A percentile compares a stretch with the other conserved stretches of the same genome.
These are phyloP conservation scores for Leccinellum luteum DNA, from an alignment of 768 basidiomycete species.

Conservation along the genomic window DNA sequence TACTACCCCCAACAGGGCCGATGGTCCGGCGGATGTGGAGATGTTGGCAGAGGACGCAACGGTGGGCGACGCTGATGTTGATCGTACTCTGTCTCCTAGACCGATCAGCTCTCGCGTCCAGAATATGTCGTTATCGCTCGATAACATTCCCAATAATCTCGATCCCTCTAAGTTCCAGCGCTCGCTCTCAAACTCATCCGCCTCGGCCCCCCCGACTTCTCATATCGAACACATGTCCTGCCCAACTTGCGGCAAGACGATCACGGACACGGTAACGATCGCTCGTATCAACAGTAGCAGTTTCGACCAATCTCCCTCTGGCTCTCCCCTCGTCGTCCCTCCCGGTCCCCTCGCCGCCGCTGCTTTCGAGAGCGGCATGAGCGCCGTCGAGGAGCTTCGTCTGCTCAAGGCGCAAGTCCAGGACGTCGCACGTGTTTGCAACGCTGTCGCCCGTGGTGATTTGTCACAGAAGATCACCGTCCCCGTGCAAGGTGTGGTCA, in stretches of 20 bases:
- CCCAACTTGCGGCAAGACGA: constrained; percentile 53
- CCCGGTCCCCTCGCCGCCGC: constrained; percentile 56
- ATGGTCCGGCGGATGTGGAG: constrained; percentile 26
- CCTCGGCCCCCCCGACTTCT: constrained; percentile 47
- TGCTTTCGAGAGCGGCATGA: constrained; percentile 58
- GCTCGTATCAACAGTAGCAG: constrained; percentile 19
- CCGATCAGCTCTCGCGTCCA: constrained; percentile 30
- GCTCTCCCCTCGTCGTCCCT: constrained; percentile 45
- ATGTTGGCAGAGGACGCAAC: constrained; percentile 26
- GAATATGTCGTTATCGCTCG: constrained; percentile 51
- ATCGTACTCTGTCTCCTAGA: constrained; percentile 20
- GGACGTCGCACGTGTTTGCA: constrained; percentile 76
- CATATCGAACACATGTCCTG: constrained; percentile 43
- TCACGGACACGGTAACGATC: constrained; percentile 44
- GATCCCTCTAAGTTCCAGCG: constrained; percentile 35
- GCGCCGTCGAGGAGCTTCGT: constrained; percentile 73
- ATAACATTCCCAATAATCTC: constrained; percentile 42
- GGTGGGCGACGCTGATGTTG: constrained; percentile 26
- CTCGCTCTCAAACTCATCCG: constrained; percentile 32
- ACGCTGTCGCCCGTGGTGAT: constrained; percentile 75
- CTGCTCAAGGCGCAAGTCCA: constrained; percentile 83
- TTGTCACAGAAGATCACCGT: constrained; percentile 78
- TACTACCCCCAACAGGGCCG: constrained; percentile 5
- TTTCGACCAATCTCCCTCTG: constrained; percentile 29
- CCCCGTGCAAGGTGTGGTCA: constrained; percentile 72